Conservation (phyloP, 768 basidiomycete genomes). For the Termitomyces heimii region DNA sequence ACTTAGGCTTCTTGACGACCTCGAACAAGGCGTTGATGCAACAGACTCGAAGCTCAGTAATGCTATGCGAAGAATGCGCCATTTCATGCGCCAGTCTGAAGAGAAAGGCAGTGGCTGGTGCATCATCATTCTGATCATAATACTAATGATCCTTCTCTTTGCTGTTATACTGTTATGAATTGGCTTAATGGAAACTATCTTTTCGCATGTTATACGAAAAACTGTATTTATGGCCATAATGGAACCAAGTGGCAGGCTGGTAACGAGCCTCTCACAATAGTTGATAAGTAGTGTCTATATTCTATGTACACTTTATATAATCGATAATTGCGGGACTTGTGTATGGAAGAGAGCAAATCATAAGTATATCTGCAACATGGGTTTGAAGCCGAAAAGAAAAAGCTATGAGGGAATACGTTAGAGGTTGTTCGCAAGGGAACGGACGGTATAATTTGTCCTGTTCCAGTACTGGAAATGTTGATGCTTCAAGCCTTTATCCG, state of each 20-base stretch:
- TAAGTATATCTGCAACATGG: background rate
- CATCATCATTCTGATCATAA: constrained; percentile 75
- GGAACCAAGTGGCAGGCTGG: background rate
- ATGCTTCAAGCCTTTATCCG: no score
- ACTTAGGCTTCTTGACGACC: constrained; percentile 71
- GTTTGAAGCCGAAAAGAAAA: background rate
- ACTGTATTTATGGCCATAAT: background rate
- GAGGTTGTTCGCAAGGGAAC: background rate
- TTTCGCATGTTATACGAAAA: background rate
- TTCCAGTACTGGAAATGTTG: background rate
- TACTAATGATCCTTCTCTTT: constrained; percentile 71
- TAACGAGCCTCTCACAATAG: background rate
- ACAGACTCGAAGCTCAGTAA: constrained; percentile 60
- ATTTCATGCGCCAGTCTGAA: constrained; percentile 84
- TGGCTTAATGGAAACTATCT: background rate
- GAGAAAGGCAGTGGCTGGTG: constrained; percentile 91
- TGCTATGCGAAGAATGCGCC: constrained; percentile 66
- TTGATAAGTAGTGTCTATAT: background rate
- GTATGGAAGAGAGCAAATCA: background rate
- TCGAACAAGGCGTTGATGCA: constrained; percentile 66
- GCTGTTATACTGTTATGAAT: constrained; percentile 72
- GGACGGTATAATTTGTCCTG: background rate
- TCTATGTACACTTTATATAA: background rate
- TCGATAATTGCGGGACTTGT: background rate
- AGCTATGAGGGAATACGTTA: background rate